A percentile compares a stretch with the other conserved stretches of the same genome.
phyloP scores from a whole-genome alignment of 1,284 basidiomycete species.

The Xerocomus minutiporus region DNA sequence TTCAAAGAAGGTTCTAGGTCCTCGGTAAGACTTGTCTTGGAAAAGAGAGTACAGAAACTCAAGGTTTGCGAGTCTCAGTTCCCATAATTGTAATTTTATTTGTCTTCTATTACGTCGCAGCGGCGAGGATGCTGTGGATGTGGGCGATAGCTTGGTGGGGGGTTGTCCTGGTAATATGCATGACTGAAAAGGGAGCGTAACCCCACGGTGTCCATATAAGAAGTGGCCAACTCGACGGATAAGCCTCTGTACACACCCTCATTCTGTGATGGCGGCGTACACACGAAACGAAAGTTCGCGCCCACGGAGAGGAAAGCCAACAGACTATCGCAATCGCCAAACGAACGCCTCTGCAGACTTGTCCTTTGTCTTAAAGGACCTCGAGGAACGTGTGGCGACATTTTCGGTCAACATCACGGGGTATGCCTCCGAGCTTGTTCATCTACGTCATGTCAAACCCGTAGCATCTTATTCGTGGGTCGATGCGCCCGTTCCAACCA shows the following conservation, averaged over 20 bases:
- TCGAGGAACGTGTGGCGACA: constrained; percentile 16
- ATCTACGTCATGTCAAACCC: constrained; percentile 24
- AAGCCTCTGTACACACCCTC: neutral
- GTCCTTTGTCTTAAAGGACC: constrained; percentile 25
- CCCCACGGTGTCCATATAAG: neutral
- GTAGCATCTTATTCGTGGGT: constrained; percentile 36
- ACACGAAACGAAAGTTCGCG: constrained; percentile 6
- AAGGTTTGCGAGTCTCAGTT: too few relatives aligned
- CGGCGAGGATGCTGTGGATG: neutral
- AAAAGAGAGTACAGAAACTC: too few relatives aligned
- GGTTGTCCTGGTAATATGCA: neutral
- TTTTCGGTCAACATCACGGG: constrained; percentile 13
- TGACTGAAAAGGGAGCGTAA: neutral
- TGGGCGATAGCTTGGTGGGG: too few relatives aligned
- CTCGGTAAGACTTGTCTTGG: too few relatives aligned
- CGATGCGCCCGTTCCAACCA: constrained; percentile 28
- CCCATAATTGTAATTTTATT: too few relatives aligned
- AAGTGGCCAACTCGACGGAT: neutral
- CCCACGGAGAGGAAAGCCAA: constrained; percentile 15
- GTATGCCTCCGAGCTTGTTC: constrained; percentile 17
- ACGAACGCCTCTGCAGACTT: neutral
- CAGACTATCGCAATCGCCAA: neutral
- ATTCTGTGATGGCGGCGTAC: constrained; percentile 21
- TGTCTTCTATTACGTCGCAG: neutral
- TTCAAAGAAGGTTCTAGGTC: too few relatives aligned